phyloP scores from a whole-genome alignment of 495 filamentous ascomycete genomes.

The Penicillium taxi region DNA sequence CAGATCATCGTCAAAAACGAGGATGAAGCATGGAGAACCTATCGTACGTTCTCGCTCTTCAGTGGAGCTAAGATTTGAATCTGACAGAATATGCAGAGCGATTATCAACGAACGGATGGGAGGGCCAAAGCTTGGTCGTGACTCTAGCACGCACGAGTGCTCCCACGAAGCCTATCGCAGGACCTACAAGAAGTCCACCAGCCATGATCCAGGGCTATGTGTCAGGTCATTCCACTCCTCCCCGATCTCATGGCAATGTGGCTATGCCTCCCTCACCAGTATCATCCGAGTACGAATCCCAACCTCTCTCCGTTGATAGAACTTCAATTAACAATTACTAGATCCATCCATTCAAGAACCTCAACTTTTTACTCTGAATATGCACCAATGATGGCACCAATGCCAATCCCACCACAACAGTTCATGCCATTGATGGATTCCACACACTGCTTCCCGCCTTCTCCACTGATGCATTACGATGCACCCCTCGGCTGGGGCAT shows the following conservation, averaged over 20 bases:
- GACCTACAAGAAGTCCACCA: constrained; percentile 35
- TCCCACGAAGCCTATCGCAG: constrained; percentile 38
- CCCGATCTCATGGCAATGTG: constrained; percentile 22
- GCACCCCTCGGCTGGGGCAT: constrained; percentile 24
- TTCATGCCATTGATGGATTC: constrained; percentile 32
- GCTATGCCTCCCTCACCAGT: constrained; percentile 32
- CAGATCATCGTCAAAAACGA: constrained; percentile 45
- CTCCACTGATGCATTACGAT: constrained; percentile 27
- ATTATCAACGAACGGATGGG: constrained; percentile 39
- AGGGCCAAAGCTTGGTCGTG: constrained; percentile 39
- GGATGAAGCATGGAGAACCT: constrained; percentile 42
- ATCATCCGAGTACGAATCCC: constrained; percentile 29
- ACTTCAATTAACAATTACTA: constrained; percentile 7
- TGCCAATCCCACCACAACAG: constrained; percentile 19
- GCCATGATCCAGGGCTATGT: constrained; percentile 23
- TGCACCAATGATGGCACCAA: constrained; percentile 20
- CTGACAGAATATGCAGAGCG: constrained; percentile 25
- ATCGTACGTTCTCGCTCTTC: constrained; percentile 23
- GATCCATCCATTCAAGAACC: constrained; percentile 20
- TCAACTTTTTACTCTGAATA: constrained; percentile 28
- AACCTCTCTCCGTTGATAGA: neutral
- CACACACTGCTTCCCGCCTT: constrained; percentile 22
- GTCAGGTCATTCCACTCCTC: constrained; percentile 32
- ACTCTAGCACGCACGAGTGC: constrained; percentile 37
- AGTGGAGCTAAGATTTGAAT: neutral